Evolutionary conservation across 2,329 filamentous ascomycete species (phyloP).

Genomic region (Daldinia sp.): DNA sequence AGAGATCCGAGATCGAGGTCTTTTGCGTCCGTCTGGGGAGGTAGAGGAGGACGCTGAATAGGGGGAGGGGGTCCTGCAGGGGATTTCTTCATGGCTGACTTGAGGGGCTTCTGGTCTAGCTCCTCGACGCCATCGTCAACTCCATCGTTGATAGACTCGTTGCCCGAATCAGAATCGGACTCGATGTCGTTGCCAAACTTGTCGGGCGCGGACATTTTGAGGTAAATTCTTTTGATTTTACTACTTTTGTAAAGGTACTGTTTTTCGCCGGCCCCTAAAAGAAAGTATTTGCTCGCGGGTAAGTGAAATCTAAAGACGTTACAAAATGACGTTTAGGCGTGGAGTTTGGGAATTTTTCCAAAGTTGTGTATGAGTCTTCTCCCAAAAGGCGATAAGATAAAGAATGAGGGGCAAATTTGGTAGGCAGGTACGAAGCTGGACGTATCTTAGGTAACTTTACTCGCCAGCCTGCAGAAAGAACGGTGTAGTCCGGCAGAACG

Average conservation of each 20-base stretch:
- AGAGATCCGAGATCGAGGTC: conserved; percentile 84
- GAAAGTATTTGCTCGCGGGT: background rate
- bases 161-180: conserved; percentile 70
- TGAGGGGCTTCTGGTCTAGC: conserved; percentile 71
- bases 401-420: conserved; percentile 36
- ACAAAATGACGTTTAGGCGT: conserved; percentile 34
- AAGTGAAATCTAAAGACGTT: background rate
- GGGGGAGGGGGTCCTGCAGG: conserved; percentile 65
- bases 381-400: conserved; percentile 38
- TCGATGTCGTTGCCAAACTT: conserved; percentile 77
- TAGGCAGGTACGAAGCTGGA: background rate
- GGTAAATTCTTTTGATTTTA: background rate
- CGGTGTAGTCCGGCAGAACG: background rate
- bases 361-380: conserved; percentile 40
- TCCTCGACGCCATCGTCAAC: conserved; percentile 66
- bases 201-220: conserved; percentile 65
- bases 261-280: background rate
- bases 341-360: conserved; percentile 38
- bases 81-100: conserved; percentile 87
- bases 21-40: conserved; percentile 91
- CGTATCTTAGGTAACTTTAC: background rate
- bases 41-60: conserved; percentile 63
- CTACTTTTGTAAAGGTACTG: background rate
- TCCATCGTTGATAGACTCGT: conserved; percentile 66
- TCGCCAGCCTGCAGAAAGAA: background rate